Evolutionary conservation across 2,329 filamentous ascomycete genomes (phyloP), one percentile per base, ranked within the genome.

Genomic region (Colletotrichum lindemuthianum): DNA sequence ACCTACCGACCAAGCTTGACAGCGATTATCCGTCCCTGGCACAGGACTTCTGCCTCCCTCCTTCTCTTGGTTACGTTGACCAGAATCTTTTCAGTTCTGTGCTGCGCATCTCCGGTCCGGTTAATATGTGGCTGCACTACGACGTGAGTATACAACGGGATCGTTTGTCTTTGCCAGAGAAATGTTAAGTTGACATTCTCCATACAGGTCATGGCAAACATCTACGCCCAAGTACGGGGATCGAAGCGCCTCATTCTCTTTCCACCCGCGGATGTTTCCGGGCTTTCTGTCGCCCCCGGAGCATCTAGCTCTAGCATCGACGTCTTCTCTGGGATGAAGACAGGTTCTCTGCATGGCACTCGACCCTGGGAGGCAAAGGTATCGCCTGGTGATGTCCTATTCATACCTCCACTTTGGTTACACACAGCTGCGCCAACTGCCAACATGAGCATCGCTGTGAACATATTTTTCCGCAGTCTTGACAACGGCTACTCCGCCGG

Each of bases 121-220:
- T 95, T 10, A 90, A 89, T 44, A 92, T 97, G 86, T 97, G 94
- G 93, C 82, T 97, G 37, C 92, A 96, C 76, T 96, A 96, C 79
- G 92, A 96, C 77, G 89, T 90, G 74, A 41, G 60, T 36, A 24
- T 5, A 24, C 24, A 24, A 24, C 24, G 24, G 24, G 24, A 24
- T 24, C 24, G 24, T 24, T 24, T 4, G 24, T 24, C 24, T 24
- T 24, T 24, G 24, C 24, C 24, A 24, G 24, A 45, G 10, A 34
- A 37, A 36, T n/a, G 16, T 15, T 40, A 12, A 59, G 32, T 39
- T 12, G n/a, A 12, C 4, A 2, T n/a, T 12, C 33, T 56, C 52
- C 49, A 68, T 40, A 52, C 61, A 91, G 86, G 92, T 96, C 13
- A 93, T 96, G 85, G 92, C 92, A 53, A 97, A 97, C 71, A 82